Conservation (phyloP, 352 stramenopile genomes). For the Phytopythium oedochilum region DNA sequence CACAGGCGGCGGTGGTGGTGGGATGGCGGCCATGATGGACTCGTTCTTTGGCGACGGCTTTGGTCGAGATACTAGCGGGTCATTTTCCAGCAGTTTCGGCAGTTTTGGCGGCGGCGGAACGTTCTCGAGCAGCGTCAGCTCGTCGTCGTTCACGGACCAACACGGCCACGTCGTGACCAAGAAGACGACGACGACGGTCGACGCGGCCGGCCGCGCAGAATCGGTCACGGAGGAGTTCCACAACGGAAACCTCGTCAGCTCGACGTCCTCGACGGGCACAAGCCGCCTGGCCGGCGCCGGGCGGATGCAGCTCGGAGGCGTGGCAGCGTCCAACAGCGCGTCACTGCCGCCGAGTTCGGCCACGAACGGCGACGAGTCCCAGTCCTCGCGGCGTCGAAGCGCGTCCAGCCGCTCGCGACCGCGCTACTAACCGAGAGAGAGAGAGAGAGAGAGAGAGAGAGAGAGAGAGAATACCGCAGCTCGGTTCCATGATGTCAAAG, state of each 20-base stretch:
- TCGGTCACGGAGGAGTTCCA: conserved; percentile 66
- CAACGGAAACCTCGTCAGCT: conserved; percentile 63
- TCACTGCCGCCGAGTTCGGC: neutral
- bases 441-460: too few species aligned
- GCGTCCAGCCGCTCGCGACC: conserved; percentile 9
- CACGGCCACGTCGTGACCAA: conserved; percentile 70
- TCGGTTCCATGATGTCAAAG: too few species aligned
- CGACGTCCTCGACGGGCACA: conserved; percentile 24
- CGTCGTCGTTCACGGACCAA: conserved; percentile 62
- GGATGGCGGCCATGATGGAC: conserved; percentile 32
- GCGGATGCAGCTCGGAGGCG: conserved; percentile 55
- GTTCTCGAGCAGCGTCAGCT: conserved; percentile 51
- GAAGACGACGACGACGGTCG: conserved; percentile 65
- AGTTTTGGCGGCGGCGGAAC: conserved; percentile 17
- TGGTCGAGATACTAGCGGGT: conserved; percentile 4
- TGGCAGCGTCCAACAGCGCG: neutral
- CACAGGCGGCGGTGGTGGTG: conserved; percentile 22
- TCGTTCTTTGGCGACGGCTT: conserved; percentile 40
- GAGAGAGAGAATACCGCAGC: too few species aligned
- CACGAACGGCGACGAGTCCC: neutral
- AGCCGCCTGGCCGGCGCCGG: conserved; percentile 48
- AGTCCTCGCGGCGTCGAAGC: neutral
- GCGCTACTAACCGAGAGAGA: too few species aligned
- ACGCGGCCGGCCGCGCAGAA: conserved; percentile 40
- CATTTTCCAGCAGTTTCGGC: conserved; percentile 9